Evolutionary conservation across 352 stramenopile species (phyloP).

Genomic region (Hyaloperonospora arabidopsidis): DNA sequence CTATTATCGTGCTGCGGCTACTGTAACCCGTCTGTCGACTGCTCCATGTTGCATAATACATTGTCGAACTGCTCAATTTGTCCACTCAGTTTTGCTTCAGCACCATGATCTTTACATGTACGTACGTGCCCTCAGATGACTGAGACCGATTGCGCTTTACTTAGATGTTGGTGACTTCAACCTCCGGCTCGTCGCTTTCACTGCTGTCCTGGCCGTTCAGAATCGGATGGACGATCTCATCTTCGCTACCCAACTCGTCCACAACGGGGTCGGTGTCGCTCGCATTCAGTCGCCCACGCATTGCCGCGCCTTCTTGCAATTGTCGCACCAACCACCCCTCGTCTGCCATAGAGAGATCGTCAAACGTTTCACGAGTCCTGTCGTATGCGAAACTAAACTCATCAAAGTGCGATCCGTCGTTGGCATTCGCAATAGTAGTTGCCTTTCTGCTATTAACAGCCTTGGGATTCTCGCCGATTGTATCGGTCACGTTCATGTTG

Average conservation of each 20-base stretch:
- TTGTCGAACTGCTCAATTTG: constrained; percentile 18
- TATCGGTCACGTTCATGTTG: constrained; percentile 85
- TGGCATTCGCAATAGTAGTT: constrained; percentile 31
- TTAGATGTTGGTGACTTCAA: constrained; percentile 38
- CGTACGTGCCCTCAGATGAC: constrained; percentile 9
- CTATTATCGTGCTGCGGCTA: constrained; percentile 25
- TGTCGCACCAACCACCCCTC: constrained; percentile 79
- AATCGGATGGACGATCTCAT: constrained; percentile 37
- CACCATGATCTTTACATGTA: constrained; percentile 14
- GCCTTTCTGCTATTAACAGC: constrained; percentile 53
- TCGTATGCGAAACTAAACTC: constrained; percentile 86
- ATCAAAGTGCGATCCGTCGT: constrained; percentile 75
- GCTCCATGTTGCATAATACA: constrained; percentile 19
- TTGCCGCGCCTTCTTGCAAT: constrained; percentile 61
- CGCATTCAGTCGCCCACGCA: constrained; percentile 61
- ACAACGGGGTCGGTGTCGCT: constrained; percentile 44
- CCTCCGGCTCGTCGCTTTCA: constrained; percentile 57
- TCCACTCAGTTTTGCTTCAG: constrained; percentile 24
- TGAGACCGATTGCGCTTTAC: constrained; percentile 9
- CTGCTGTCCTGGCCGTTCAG: constrained; percentile 56
- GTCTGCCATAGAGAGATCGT: constrained; percentile 74
- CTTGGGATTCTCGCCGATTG: constrained; percentile 61
- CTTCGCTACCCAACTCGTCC: constrained; percentile 51
- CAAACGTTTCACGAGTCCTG: constrained; percentile 63
- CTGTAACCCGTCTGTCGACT: constrained; percentile 22